Evolutionary conservation across 2,329 filamentous ascomycete genomes (phyloP).

Genomic region (Trichoderma sp.): DNA sequence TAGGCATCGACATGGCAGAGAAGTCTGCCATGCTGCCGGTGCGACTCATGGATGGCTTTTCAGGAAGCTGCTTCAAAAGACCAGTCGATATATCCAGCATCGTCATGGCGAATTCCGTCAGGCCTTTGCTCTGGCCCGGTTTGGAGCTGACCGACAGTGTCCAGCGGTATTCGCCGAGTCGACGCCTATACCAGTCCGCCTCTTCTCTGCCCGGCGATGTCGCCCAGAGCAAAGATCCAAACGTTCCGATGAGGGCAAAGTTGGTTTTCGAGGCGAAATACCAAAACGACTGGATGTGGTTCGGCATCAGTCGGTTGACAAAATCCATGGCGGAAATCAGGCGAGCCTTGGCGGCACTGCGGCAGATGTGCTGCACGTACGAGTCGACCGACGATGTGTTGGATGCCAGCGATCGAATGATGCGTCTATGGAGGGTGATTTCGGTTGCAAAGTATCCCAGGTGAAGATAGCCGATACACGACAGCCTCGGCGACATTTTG

Average conservation of each 20-base stretch:
- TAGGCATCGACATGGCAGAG: constrained; percentile 32
- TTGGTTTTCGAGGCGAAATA: constrained; percentile 84
- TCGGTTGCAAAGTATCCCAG: constrained; percentile 91
- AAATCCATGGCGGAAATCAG: constrained; percentile 97
- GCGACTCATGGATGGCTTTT: constrained; percentile 65
- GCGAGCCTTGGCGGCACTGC: constrained; percentile 87
- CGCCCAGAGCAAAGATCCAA: constrained; percentile 84
- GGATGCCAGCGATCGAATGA: constrained; percentile 71
- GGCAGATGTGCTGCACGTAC: constrained; percentile 88
- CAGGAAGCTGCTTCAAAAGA: constrained; percentile 64
- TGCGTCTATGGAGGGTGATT: constrained; percentile 87
- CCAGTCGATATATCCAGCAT: constrained; percentile 72
- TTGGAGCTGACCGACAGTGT: constrained; percentile 83
- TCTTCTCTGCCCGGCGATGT: constrained; percentile 85
- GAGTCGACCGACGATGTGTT: constrained; percentile 55
- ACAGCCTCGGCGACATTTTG: constrained; percentile 44
- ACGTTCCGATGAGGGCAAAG: constrained; percentile 92
- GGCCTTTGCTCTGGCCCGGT: constrained; percentile 55
- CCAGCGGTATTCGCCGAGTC: constrained; percentile 89
- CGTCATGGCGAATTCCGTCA: constrained; percentile 71
- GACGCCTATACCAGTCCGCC: constrained; percentile 83
- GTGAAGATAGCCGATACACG: constrained; percentile 74
- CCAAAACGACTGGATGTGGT: constrained; percentile 90
- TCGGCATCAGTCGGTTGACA: constrained; percentile 83
- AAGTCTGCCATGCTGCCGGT: constrained; percentile 50